A percentile compares a stretch with the other conserved stretches of the same genome.
Evolutionary conservation across 2,329 filamentous ascomycete species (phyloP).

Genomic region (Dothistroma septosporum): DNA sequence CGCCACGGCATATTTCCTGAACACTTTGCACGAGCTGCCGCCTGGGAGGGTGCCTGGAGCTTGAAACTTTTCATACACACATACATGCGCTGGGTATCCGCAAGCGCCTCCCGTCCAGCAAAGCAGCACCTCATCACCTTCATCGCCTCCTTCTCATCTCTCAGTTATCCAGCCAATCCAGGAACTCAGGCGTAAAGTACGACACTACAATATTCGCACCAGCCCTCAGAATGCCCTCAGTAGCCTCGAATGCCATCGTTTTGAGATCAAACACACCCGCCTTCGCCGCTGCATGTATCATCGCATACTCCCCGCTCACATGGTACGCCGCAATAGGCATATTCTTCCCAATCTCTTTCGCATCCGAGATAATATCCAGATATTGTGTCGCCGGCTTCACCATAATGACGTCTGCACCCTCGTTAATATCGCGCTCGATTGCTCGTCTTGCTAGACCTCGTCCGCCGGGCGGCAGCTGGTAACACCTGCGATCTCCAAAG

Average conservation of each 20-base stretch:
- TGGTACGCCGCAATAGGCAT: slow-evolving; percentile 94
- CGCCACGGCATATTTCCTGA: too few relatives aligned
- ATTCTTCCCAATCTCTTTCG: slow-evolving; percentile 88
- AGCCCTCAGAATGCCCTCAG: slow-evolving; percentile 86
- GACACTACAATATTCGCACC: slow-evolving; percentile 89
- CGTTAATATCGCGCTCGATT: slow-evolving; percentile 81
- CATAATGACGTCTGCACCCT: slow-evolving; percentile 98
- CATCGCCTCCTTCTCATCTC: background rate
- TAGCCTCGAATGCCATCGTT: slow-evolving; percentile 90
- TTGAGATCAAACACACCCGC: slow-evolving; percentile 95
- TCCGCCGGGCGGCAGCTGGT: slow-evolving; percentile 90
- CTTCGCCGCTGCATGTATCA: slow-evolving; percentile 93
- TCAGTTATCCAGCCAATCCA: slow-evolving; percentile 55
- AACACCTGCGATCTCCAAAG: slow-evolving; percentile 93
- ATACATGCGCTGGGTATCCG: background rate
- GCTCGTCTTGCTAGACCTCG: slow-evolving; percentile 87
- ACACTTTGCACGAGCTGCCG: background rate
- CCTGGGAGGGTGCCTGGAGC: background rate
- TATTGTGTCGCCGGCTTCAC: slow-evolving; percentile 96
- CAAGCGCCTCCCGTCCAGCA: background rate
- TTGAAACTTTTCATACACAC: background rate
- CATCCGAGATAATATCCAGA: slow-evolving; percentile 94
- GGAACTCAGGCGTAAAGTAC: slow-evolving; percentile 83
- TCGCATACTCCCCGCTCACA: slow-evolving; percentile 93
- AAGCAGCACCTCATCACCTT: background rate